These are phyloP conservation scores for Sclerotiophoma versabilis DNA, from an alignment of 2,329 filamentous ascomycete species.

Conservation along the genomic window DNA sequence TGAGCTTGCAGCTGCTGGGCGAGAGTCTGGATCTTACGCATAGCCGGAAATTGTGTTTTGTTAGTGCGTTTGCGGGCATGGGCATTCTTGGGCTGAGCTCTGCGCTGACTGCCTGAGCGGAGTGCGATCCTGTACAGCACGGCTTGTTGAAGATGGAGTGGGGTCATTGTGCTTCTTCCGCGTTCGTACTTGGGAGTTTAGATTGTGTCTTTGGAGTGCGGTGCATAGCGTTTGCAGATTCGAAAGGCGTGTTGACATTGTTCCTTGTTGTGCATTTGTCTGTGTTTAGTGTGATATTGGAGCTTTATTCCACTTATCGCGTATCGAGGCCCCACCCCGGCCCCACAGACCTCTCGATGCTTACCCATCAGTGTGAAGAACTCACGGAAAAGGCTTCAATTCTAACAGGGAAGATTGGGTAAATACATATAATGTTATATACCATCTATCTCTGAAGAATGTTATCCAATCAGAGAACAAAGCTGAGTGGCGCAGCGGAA, in stretches of 20 bases:
- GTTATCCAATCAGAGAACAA: conserved; percentile 19
- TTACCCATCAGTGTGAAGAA: too few species aligned
- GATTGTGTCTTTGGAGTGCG: background rate
- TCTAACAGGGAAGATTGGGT: too few species aligned
- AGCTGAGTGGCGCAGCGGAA: conserved; percentile 43
- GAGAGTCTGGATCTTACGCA: conserved; percentile 86
- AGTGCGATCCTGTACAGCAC: too few species aligned
- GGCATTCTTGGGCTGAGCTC: conserved; percentile 82
- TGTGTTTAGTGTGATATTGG: background rate
- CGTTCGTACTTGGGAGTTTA: background rate
- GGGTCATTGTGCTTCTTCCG: background rate
- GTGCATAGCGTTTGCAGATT: background rate
- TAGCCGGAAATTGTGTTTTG: conserved; percentile 76
- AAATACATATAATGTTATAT: background rate
- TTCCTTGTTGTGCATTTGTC: too few species aligned
- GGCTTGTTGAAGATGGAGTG: background rate
- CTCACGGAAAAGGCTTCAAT: too few species aligned
- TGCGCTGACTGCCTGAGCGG: conserved; percentile 72
- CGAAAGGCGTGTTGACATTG: background rate
- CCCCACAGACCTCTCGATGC: too few species aligned
- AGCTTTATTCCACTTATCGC: background rate
- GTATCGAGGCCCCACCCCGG: too few species aligned
- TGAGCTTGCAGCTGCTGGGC: conserved; percentile 86
- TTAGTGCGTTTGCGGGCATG: conserved; percentile 87
- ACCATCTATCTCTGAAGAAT: background rate